Percentiles rank a stretch among this genome's conserved stretches.
Evolutionary conservation across 2,329 filamentous ascomycete species (phyloP).

Genomic region (Myriosclerotinia scirpicola): DNA sequence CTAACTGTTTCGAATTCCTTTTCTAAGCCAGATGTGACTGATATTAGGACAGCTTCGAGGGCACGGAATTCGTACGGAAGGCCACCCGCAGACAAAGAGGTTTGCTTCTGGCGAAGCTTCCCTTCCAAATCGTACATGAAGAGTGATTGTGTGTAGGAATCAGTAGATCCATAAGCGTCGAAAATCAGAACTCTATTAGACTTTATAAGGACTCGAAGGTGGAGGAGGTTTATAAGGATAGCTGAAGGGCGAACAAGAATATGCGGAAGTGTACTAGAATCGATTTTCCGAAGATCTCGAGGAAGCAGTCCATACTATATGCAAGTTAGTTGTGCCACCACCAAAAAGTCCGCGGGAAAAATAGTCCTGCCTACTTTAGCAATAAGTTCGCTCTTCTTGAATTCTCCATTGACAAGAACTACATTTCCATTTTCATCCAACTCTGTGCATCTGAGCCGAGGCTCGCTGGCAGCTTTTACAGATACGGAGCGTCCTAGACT

Average conservation of each 20-base stretch:
- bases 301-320: slow-evolving; percentile 83
- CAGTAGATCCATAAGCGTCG: slow-evolving; percentile 91
- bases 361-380: slow-evolving; percentile 64
- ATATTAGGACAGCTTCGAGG: slow-evolving; percentile 90
- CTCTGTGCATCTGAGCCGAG: slow-evolving; percentile 88
- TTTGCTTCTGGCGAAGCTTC: slow-evolving; percentile 79
- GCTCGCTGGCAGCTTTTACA: slow-evolving; percentile 77
- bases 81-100: slow-evolving; percentile 55
- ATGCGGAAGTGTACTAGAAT: slow-evolving; percentile 91
- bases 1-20: slow-evolving; percentile 92
- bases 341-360: slow-evolving; percentile 30
- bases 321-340: slow-evolving; percentile 30
- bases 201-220: slow-evolving; percentile 93
- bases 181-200: slow-evolving; percentile 92
- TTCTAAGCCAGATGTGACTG: slow-evolving; percentile 87
- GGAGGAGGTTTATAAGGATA: slow-evolving; percentile 93
- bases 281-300: slow-evolving; percentile 94
- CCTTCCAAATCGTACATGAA: slow-evolving; percentile 98
- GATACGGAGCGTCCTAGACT: slow-evolving; percentile 68
- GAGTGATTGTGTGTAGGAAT: slow-evolving; percentile 90
- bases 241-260: slow-evolving; percentile 91
- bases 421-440: slow-evolving; percentile 91
- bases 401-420: slow-evolving; percentile 89
- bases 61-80: slow-evolving; percentile 96
- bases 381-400: slow-evolving; percentile 96